These are phyloP conservation scores for Phytophthora agathidicida DNA, from an alignment of 352 stramenopile genomes.

Conservation along the genomic window DNA sequence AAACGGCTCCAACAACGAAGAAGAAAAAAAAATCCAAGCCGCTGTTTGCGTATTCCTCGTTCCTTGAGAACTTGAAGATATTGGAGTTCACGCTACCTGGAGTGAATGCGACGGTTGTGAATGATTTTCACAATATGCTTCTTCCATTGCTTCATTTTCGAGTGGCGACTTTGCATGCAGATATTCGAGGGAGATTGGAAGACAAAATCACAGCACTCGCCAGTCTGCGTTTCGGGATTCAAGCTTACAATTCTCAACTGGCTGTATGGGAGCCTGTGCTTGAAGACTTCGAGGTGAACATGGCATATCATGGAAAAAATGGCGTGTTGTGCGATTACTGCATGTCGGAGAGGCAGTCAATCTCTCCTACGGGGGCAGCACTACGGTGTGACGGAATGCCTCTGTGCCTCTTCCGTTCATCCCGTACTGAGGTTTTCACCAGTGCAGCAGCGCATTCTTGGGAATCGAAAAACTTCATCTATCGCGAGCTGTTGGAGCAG, in stretches of 20 bases:
- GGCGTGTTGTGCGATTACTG: constrained; percentile 83
- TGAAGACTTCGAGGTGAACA: constrained; percentile 85
- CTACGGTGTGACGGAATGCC: constrained; percentile 75
- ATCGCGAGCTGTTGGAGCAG: constrained; percentile 72
- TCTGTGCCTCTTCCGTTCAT: constrained; percentile 71
- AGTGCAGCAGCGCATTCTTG: constrained; percentile 64
- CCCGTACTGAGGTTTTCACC: constrained; percentile 71
- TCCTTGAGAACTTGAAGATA: constrained; percentile 75
- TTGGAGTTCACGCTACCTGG: constrained; percentile 78
- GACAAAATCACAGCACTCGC: constrained; percentile 67
- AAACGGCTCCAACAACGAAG: constrained; percentile 11
- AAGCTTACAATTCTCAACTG: constrained; percentile 88
- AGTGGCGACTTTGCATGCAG: constrained; percentile 64
- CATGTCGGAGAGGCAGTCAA: constrained; percentile 70
- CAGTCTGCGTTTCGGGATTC: constrained; percentile 70
- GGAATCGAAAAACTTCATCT: constrained; percentile 88
- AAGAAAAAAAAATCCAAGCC: constrained; percentile 29
- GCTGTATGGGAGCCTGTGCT: constrained; percentile 86
- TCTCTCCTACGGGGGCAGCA: constrained; percentile 60
- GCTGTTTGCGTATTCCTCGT: constrained; percentile 27
- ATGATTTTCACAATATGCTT: constrained; percentile 91
- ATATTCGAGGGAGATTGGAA: constrained; percentile 68
- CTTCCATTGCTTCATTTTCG: constrained; percentile 82
- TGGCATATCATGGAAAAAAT: constrained; percentile 69
- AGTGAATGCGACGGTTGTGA: constrained; percentile 82